Evolutionary conservation across 1,284 basidiomycete species (phyloP), one percentile per base, ranked within the genome.

Genomic region (Sporisorium scitamineum): DNA sequence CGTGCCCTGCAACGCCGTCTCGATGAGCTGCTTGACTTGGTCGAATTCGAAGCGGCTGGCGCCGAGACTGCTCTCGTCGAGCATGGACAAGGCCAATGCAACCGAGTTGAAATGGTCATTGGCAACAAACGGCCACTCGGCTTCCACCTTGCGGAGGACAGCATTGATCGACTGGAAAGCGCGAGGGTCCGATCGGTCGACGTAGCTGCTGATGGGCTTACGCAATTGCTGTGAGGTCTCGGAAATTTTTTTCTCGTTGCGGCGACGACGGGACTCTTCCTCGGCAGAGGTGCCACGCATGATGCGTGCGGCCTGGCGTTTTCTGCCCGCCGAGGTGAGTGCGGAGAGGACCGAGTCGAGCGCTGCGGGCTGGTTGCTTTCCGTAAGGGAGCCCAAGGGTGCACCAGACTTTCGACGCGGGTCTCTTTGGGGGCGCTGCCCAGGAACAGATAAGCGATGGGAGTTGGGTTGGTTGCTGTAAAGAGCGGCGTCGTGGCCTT

Each of bases 21-120:
- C 83, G 47, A 84, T 81, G 32, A 80, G 51, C 51, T 64, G 52
- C 59, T 81, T 80, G 53, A 80, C 81, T 29, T 71, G 61, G 16
- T 81, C 71, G 41, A 85, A 85, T 44, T 79, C 74, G 44, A 54
- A 51, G 2, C 75, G 62, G 27, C 61, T 78, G n/a, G 78, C 62
- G 11, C 82, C 82, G 11, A 84, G 50, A 24, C 81, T 76, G 50
- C 80, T 83, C 14, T 71, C 64, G 45, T 83, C 82, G n/a, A 84
- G 71, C 50, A 85, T 78, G 16, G 79, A 78, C 14, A 85, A 63
- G 7, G 83, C 78, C 11, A 85, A 56, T 0, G 80, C 67, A 22
- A 81, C 81, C 39, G 80, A 69, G 55, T 81, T 85, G 73, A 85
- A 84, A 44, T 80, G 75, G 50, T 84, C 82, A 37, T 83, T 78